Evolutionary conservation across 495 filamentous ascomycete species (phyloP).

Genomic region (Penicillium canescens): DNA sequence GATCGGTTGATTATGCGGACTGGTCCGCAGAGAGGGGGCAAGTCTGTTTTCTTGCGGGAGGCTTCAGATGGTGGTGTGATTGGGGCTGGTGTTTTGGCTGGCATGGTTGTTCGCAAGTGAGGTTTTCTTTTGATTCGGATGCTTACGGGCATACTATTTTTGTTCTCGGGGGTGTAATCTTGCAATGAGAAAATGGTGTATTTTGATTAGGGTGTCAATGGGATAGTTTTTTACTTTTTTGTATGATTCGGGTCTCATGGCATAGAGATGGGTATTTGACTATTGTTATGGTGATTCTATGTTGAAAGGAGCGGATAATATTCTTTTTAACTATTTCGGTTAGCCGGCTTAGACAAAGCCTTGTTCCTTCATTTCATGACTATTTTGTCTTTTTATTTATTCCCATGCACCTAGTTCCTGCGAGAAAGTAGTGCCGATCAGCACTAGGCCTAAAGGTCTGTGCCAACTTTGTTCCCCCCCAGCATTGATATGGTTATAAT

Average conservation of each 20-base stretch:
- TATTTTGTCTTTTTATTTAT: too few relatives aligned
- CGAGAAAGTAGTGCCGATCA: too few relatives aligned
- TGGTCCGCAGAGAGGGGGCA: conserved; percentile 51
- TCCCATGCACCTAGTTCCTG: too few relatives aligned
- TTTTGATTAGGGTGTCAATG: neutral
- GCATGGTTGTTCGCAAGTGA: conserved; percentile 46
- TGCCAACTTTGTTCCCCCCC: too few relatives aligned
- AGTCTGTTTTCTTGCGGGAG: conserved; percentile 64
- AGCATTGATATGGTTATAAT: too few relatives aligned
- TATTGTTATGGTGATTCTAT: neutral
- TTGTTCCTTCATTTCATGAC: too few relatives aligned
- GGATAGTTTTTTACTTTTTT: conserved; percentile 3
- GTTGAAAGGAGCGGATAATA: neutral
- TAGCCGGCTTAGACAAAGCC: too few relatives aligned
- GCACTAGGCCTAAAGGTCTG: too few relatives aligned
- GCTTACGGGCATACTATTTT: conserved; percentile 1
- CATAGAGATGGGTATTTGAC: conserved; percentile 20
- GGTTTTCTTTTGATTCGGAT: neutral
- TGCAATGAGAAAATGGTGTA: conserved; percentile 7
- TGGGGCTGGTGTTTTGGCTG: conserved; percentile 74
- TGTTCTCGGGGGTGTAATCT: conserved; percentile 5
- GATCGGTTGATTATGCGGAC: conserved; percentile 62
- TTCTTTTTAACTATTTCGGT: too few relatives aligned
- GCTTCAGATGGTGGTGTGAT: conserved; percentile 76
- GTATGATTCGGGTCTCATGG: neutral